Percentiles rank a stretch among this genome's conserved stretches.
Conservation (phyloP, 2,329 filamentous ascomycete genomes). For the Aspergillus viridinutans region DNA sequence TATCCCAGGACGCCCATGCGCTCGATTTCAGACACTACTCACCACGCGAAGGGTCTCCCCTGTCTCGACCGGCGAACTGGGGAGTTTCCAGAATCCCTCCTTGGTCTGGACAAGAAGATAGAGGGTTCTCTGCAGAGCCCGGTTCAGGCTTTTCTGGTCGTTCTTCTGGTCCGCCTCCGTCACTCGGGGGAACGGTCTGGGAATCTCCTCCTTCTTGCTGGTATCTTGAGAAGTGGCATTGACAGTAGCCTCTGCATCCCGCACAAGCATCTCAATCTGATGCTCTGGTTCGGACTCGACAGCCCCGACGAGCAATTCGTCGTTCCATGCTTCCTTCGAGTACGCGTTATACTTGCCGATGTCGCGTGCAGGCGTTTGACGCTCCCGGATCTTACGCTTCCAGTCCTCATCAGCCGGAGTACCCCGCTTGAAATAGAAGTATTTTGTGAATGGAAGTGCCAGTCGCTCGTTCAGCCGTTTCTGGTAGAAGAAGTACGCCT, state of each 20-base stretch:
- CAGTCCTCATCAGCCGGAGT: conserved; percentile 82
- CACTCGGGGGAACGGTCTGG: conserved; percentile 63
- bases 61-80: conserved; percentile 62
- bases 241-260: conserved; percentile 62
- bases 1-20: background rate
- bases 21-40: conserved; percentile 34
- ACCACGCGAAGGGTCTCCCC: conserved; percentile 81
- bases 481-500: conserved; percentile 94
- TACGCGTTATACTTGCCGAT: conserved; percentile 79
- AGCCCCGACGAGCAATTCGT: conserved; percentile 78
- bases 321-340: conserved; percentile 75
- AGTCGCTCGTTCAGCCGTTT: conserved; percentile 92
- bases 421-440: conserved; percentile 92
- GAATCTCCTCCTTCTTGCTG: conserved; percentile 60
- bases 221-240: conserved; percentile 38
- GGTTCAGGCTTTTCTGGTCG: conserved; percentile 74
- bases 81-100: conserved; percentile 76
- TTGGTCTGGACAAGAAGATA: conserved; percentile 77
- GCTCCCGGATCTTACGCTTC: conserved; percentile 77
- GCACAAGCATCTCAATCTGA: conserved; percentile 64
- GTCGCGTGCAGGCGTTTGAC: conserved; percentile 74
- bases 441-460: conserved; percentile 77
- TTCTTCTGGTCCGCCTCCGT: conserved; percentile 74
- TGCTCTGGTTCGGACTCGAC: conserved; percentile 59
- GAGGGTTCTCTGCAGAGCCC: conserved; percentile 73